Evolutionary conservation across 345 rosid species (phyloP), one percentile per base, ranked within the genome.

Genomic region (Corymbia maculata): DNA sequence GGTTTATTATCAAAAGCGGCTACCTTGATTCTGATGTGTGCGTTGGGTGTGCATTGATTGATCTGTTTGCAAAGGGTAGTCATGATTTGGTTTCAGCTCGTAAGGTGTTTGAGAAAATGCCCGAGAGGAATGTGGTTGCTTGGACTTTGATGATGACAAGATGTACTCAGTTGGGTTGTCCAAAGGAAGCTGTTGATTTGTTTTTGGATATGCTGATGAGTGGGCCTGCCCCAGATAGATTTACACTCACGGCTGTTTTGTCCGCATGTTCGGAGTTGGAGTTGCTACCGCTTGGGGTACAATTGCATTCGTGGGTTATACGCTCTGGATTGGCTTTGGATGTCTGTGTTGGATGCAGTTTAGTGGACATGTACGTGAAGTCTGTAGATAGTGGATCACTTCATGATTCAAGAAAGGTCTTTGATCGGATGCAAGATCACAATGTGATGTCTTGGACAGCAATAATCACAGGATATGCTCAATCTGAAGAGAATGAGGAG

Each of bases 241-340:
- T 94, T 86, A 94, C 95, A 0, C 59, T 95, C 42, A 94, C 95
- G 88, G 93, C 93, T 86, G 94, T 94, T 57, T 92, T 95, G 49
- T 94, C 96, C 0, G 97, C 96, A 22, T 94, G 94, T 89, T 88
- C 94, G 2, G 97, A 93, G 90, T 55, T 94, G 87, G 93, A 92
- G 86, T 86, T 21, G 6, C 45, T 88, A 28, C 91, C 86, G 1
- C 53, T 91, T 6, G 97, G 97, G 45, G 85, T 85, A 85, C 82
- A 75, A 9, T 36, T 75, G 82, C 82, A 75, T 75, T 75, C 82
- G 49, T 75, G 82, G 82, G 82, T 42, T 17, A 75, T 75, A 75
- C 49, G 82, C 49, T 75, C 82, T 36, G 82, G 82, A 36, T 75
- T 75, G 82, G 82, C 82, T 36, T 75, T 7, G 4, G 82, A 75